phyloP scores from a whole-genome alignment of 768 basidiomycete genomes.

The Russula ochroleuca region DNA sequence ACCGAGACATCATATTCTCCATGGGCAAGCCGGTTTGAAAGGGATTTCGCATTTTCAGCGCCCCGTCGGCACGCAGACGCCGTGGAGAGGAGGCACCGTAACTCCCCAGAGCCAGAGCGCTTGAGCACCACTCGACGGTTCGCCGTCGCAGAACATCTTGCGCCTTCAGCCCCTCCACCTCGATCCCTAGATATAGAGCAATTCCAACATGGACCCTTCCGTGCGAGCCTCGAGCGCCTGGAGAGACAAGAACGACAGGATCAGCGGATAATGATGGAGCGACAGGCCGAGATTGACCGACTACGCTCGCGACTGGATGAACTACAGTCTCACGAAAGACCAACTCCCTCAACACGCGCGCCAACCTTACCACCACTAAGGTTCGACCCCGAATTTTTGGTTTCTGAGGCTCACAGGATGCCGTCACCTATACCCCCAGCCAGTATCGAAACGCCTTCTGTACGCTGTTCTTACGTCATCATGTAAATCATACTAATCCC shows the following conservation, averaged over 20 bases:
- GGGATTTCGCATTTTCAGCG: conserved; percentile 13
- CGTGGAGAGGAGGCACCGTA: conserved; percentile 16
- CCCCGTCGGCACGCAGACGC: conserved; percentile 5
- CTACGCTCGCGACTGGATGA: conserved; percentile 23
- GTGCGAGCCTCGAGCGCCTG: conserved; percentile 28
- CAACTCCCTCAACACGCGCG: conserved; percentile 10
- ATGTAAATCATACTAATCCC: neutral
- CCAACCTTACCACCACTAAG: conserved; percentile 27
- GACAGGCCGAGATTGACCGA: conserved; percentile 26
- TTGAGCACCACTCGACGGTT: conserved; percentile 6
- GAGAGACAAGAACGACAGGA: conserved; percentile 18
- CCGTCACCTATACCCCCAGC: conserved; percentile 4
- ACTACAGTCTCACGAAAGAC: conserved; percentile 16
- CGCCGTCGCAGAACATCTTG: conserved; percentile 2
- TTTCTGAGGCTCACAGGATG: conserved; percentile 12
- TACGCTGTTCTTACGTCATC: neutral
- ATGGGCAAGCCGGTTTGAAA: conserved; percentile 15
- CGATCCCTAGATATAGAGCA: conserved; percentile 28
- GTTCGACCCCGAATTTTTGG: conserved; percentile 19
- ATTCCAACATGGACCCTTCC: conserved; percentile 33
- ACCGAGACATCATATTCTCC: neutral
- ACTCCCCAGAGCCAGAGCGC: conserved; percentile 12
- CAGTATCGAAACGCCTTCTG: conserved; percentile 4
- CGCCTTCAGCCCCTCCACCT: neutral
- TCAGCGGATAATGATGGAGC: conserved; percentile 20